Base-by-base conservation (phyloP, 192 early-diverging fungal genomes). In the Funneliformis geosporum region DNA sequence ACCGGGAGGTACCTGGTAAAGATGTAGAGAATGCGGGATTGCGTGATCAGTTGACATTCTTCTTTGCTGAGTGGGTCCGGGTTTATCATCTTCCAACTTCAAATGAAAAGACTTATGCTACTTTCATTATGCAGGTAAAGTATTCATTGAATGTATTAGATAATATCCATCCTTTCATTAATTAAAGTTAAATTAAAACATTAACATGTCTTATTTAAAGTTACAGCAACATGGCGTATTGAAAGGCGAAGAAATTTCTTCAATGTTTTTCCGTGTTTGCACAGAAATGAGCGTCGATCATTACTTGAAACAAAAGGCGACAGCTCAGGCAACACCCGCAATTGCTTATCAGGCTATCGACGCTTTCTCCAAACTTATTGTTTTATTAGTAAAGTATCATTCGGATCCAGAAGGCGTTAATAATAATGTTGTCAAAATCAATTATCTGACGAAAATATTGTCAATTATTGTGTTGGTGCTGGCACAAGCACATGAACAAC, bases 241-340 rank as follows among this genome's bases (percentile, higher is more conserved):
- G 43, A 88, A 92, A 76, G 91, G 88, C 33, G 92, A 95, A 25
- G 89, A 92, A 42, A 89, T 92, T 4, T 92, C 92, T 0, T 93
- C 95, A 4, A 83, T 95, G 77, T 99, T 99, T 84, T 97, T 97
- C 87, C 89, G 96, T 9, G 90, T 95, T 9, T 95, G 94, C 83
- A 93, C 94, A 0, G 96, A 98, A 82, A 88, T 94, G 28, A 91
- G 92, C 40, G 87, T 98, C 23, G 91, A 97, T 25, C 87, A 88
- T 72, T 94, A 91, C 42, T 85, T 91, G 73, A 92, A 93, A 84
- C 78, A 87, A 83, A 88, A 88, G 72, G 73, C 84, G 28, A 70
- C 79, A 2, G 84, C 84, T 73, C 88, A 87, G n/a, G 44, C 83
- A 23, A 74, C 81, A 39, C 86, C 88, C 14, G 80, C 83, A 8